phyloP scores from a whole-genome alignment of 2,329 filamentous ascomycete species.

The Aspergillus sp. region DNA sequence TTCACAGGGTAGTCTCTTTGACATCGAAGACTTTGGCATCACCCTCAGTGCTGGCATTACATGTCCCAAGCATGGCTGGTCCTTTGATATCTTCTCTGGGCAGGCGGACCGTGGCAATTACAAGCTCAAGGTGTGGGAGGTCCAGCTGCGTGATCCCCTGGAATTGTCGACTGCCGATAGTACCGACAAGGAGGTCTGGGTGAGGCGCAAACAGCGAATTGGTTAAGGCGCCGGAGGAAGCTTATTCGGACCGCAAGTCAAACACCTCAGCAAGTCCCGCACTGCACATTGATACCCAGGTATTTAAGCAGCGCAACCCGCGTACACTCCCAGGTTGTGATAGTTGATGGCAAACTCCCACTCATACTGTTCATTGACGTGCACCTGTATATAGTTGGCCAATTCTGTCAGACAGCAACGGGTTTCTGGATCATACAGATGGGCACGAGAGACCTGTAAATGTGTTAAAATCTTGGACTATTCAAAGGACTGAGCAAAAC shows the following conservation, averaged over 20 bases:
- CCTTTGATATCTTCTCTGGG: constrained; percentile 60
- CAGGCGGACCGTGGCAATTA: constrained; percentile 55
- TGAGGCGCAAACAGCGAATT: constrained; percentile 27
- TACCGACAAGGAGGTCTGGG: constrained; percentile 26
- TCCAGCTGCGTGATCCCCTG: constrained; percentile 42
- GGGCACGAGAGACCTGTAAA: no score
- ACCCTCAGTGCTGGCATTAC: constrained; percentile 46
- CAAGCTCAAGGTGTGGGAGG: constrained; percentile 55
- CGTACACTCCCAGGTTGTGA: background rate
- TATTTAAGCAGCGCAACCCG: background rate
- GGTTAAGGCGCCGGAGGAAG: constrained; percentile 10
- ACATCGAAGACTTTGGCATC: constrained; percentile 63
- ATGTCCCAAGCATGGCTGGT: constrained; percentile 64
- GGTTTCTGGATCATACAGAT: no score
- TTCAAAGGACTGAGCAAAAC: no score
- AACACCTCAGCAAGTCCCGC: background rate
- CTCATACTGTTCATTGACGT: no score
- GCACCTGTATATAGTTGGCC: no score
- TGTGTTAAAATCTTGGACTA: no score
- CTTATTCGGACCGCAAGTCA: background rate
- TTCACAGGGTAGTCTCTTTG: constrained; percentile 54
- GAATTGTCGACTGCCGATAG: constrained; percentile 1
- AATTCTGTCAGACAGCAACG: no score
- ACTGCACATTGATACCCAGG: background rate
- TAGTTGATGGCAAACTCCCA: background rate